These are phyloP conservation scores for Scutellaria barbata DNA, from an alignment of 257 asterid genomes.

Conservation along the genomic window DNA sequence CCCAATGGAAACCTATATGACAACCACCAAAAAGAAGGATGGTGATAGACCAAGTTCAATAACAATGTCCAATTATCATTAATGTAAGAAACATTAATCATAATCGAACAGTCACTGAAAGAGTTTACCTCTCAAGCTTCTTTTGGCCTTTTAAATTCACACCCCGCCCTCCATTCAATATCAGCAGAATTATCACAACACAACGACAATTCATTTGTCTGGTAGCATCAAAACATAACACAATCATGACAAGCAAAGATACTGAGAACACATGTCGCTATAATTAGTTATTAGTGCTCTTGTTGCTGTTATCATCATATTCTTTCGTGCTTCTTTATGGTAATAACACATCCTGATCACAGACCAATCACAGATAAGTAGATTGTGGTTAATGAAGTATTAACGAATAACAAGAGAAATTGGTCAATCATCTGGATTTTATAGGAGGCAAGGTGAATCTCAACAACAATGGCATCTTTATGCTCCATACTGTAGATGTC, in stretches of 20 bases:
- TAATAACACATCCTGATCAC: neutral
- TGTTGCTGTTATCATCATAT: slow-evolving; percentile 18
- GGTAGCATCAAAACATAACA: slow-evolving; percentile 13
- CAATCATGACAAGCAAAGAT: slow-evolving; percentile 11
- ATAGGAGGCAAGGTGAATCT: slow-evolving; percentile 8
- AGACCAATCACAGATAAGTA: slow-evolving; percentile 6
- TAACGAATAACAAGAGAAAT: neutral
- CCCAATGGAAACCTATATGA: neutral
- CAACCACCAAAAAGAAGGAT: neutral
- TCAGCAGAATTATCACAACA: slow-evolving; percentile 7
- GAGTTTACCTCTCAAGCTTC: slow-evolving; percentile 1
- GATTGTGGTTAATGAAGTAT: slow-evolving; percentile 8
- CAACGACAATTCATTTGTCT: slow-evolving; percentile 1
- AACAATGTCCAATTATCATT: neutral
- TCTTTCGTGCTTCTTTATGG: slow-evolving; percentile 2
- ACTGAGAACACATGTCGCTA: neutral
- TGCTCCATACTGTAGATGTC: neutral
- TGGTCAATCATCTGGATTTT: slow-evolving; percentile 19
- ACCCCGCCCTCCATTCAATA: neutral
- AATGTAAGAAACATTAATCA: slow-evolving; percentile 1
- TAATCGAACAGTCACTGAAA: neutral
- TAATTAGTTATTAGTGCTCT: neutral
- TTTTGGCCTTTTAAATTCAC: neutral
- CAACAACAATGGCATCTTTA: slow-evolving; percentile 28
- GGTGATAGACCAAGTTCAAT: slow-evolving; percentile 1